phyloP scores from a whole-genome alignment of 192 early-diverging fungal genomes.

The Coemansia asiatica region DNA sequence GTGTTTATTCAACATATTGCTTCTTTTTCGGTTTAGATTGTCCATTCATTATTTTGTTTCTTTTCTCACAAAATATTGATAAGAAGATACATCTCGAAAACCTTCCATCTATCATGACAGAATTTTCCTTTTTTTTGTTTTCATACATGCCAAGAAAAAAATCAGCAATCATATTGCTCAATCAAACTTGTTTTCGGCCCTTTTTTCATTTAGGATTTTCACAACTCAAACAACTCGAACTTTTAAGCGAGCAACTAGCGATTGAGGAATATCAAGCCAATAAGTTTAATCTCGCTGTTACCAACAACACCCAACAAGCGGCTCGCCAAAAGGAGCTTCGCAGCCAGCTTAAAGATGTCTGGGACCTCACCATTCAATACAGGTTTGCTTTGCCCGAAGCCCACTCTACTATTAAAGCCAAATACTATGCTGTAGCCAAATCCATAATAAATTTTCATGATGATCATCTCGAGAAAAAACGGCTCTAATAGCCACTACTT shows the following conservation, averaged over 20 bases:
- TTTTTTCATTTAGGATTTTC: too few relatives aligned
- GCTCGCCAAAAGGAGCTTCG: neutral
- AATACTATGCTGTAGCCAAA: constrained; percentile 14
- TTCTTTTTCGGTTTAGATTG: neutral
- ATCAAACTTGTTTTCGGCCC: neutral
- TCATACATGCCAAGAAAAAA: neutral
- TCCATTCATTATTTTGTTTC: neutral
- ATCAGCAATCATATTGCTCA: neutral
- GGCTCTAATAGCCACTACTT: constrained; percentile 60
- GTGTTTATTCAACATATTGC: neutral
- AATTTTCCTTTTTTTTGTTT: neutral
- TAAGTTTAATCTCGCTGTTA: neutral
- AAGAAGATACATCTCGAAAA: neutral
- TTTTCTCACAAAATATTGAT: neutral
- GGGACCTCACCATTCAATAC: constrained; percentile 8
- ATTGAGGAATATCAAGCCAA: neutral
- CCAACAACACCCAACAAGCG: neutral
- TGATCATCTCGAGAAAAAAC: constrained; percentile 51
- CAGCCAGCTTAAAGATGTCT: neutral
- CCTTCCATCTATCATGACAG: neutral
- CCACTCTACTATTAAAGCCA: constrained; percentile 1
- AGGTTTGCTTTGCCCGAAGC: constrained; percentile 1
- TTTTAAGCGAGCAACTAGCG: neutral
- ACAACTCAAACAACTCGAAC: too few relatives aligned
- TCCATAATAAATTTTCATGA: constrained; percentile 44